Evolutionary conservation across 805 yeast species (phyloP).

Genomic region (Pichia nanzhaoensis): DNA sequence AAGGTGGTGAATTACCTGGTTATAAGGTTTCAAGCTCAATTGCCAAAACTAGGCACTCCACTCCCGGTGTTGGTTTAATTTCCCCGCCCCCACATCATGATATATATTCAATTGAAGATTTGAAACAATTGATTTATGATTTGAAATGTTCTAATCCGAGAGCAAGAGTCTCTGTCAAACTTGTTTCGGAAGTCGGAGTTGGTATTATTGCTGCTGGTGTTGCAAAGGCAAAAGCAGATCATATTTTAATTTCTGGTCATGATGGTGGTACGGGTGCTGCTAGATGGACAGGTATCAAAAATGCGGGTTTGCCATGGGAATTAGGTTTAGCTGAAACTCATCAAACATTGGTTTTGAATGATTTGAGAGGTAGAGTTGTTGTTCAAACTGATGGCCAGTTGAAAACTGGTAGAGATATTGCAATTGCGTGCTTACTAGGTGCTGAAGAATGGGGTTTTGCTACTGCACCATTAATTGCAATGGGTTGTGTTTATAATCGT

Average conservation of each 20-base stretch:
- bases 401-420: conserved; percentile 95
- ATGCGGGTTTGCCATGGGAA: conserved; percentile 99
- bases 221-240: conserved; percentile 98
- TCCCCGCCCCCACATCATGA: conserved; percentile 99
- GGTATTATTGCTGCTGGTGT: conserved; percentile 99
- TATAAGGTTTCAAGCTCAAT: conserved; percentile 82
- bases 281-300: conserved; percentile 92
- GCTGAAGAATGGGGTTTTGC: conserved; percentile 99
- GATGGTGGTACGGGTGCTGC: conserved; percentile 99
- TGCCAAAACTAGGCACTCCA: conserved; percentile 94
- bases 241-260: conserved; percentile 91
- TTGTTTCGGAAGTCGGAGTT: conserved; percentile 96
- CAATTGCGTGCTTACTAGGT: conserved; percentile 91
- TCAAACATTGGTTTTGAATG: conserved; percentile 92
- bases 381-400: conserved; percentile 99
- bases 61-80: conserved; percentile 93
- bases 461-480: conserved; percentile 90
- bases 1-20: conserved; percentile 98
- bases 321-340: conserved; percentile 97
- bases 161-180: conserved; percentile 92
- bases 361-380: conserved; percentile 89
- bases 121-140: conserved; percentile 93
- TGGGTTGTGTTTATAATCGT: conserved; percentile 97
- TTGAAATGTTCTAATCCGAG: conserved; percentile 96
- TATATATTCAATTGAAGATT: conserved; percentile 95